Evolutionary conservation across 352 stramenopile genomes (phyloP).

Genomic region (Phytophthora chlamydospora): DNA sequence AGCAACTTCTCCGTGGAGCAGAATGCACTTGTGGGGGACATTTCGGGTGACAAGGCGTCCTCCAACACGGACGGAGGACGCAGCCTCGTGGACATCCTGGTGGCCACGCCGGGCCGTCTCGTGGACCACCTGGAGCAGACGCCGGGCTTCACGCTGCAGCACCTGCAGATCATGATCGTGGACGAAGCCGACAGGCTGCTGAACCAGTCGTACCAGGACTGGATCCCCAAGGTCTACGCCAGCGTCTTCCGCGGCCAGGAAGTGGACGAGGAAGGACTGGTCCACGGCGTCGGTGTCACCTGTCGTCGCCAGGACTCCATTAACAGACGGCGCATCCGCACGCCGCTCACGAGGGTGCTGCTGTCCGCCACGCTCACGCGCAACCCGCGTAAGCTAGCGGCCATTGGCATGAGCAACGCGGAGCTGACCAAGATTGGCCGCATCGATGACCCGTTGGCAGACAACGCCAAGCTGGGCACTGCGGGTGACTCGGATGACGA

Average conservation of each 20-base stretch:
- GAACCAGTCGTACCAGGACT: conserved; percentile 98
- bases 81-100: conserved; percentile 95
- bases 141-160: conserved; percentile 97
- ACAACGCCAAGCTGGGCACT: conserved; percentile 67
- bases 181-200: conserved; percentile 98
- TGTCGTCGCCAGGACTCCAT: conserved; percentile 80
- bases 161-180: conserved; percentile 96
- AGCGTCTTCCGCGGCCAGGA: conserved; percentile 81
- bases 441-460: conserved; percentile 61
- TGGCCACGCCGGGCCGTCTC: conserved; percentile 96
- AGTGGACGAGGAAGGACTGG: conserved; percentile 39
- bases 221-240: conserved; percentile 93
- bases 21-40: conserved; percentile 57
- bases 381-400: conserved; percentile 96
- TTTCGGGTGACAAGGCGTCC: conserved; percentile 9
- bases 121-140: conserved; percentile 97
- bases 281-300: conserved; percentile 44
- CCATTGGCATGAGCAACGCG: conserved; percentile 95
- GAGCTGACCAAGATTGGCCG: conserved; percentile 91
- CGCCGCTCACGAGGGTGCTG: conserved; percentile 94
- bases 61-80: conserved; percentile 54
- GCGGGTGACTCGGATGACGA: conserved; percentile 39
- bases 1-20: conserved; percentile 90
- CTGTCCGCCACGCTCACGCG: conserved; percentile 98
- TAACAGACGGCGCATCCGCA: conserved; percentile 78